phyloP scores from a whole-genome alignment of 148 eudicot genomes.

The Bassia scoparia region DNA sequence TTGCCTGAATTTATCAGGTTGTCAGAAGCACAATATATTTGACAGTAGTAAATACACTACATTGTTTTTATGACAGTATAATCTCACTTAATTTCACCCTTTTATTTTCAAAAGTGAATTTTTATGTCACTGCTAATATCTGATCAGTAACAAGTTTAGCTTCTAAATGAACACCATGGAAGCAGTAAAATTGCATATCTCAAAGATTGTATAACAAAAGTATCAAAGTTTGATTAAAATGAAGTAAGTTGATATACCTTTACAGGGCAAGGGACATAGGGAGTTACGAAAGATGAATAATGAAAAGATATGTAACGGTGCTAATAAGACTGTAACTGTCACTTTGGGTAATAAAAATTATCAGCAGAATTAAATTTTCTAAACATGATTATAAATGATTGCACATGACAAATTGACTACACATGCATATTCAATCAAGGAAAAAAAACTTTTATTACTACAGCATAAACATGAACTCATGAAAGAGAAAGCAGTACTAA shows the following conservation, averaged over 20 bases:
- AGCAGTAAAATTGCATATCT: not conserved
- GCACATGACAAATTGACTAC: conserved; percentile 32
- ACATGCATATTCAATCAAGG: conserved; percentile 28
- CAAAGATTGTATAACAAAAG: not conserved
- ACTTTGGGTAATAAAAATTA: conserved; percentile 13
- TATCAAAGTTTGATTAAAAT: no score
- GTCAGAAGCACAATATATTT: conserved; percentile 2
- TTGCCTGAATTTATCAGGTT: not conserved
- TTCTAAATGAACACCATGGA: not conserved
- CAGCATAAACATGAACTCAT: not conserved
- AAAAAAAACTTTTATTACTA: not conserved
- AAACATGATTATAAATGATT: conserved; percentile 25
- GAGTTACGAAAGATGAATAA: no score
- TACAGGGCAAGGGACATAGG: no score
- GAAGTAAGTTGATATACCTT: no score
- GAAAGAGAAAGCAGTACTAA: conserved; percentile 1
- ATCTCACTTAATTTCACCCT: not conserved
- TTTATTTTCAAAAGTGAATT: not conserved
- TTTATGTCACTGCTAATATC: not conserved
- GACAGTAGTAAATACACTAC: not conserved
- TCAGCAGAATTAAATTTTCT: conserved; percentile 26
- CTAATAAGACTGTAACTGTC: not conserved
- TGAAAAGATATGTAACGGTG: no score
- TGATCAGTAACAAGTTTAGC: not conserved
- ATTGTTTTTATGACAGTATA: not conserved